A percentile compares a stretch with the other conserved stretches of the same genome.
Conservation (phyloP, 305 asterid genomes). For the Fraxinus xanthoxyloides region DNA sequence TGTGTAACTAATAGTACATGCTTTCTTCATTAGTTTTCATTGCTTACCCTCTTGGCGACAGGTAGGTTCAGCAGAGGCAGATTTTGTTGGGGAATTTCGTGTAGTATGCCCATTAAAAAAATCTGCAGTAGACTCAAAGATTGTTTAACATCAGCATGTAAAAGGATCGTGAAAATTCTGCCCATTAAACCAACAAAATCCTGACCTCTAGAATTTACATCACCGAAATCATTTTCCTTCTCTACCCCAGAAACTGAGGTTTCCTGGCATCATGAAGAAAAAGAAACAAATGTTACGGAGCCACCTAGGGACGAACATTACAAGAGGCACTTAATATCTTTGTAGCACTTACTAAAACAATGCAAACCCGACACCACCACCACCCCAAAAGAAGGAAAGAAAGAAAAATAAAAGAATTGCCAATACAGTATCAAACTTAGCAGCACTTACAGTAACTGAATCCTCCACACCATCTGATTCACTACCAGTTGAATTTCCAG, state of each 20-base stretch:
- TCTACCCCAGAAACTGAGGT: slow-evolving; percentile 30
- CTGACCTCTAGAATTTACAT: slow-evolving; percentile 36
- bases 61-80: slow-evolving; percentile 37
- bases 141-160: not conserved
- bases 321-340: not conserved
- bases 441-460: slow-evolving; percentile 29
- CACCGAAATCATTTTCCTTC: slow-evolving; percentile 25
- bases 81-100: slow-evolving; percentile 33
- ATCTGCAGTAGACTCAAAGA: slow-evolving; percentile 27
- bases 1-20: slow-evolving; percentile 34
- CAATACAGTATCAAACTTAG: slow-evolving; percentile 28
- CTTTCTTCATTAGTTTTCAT: slow-evolving; percentile 52
- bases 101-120: slow-evolving; percentile 33
- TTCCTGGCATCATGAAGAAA: slow-evolving; percentile 35
- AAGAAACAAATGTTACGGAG: not conserved
- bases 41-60: slow-evolving; percentile 65
- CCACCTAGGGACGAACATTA: not conserved
- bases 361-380: not conserved
- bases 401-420: not conserved
- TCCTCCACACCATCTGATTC: slow-evolving; percentile 43
- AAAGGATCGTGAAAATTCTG: not conserved
- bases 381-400: not conserved
- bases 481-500: slow-evolving; percentile 47
- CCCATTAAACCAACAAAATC: slow-evolving; percentile 1
- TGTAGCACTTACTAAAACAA: not conserved